Evolutionary conservation across 257 asterid species (phyloP).

Genomic region (Solanum appendiculatum): DNA sequence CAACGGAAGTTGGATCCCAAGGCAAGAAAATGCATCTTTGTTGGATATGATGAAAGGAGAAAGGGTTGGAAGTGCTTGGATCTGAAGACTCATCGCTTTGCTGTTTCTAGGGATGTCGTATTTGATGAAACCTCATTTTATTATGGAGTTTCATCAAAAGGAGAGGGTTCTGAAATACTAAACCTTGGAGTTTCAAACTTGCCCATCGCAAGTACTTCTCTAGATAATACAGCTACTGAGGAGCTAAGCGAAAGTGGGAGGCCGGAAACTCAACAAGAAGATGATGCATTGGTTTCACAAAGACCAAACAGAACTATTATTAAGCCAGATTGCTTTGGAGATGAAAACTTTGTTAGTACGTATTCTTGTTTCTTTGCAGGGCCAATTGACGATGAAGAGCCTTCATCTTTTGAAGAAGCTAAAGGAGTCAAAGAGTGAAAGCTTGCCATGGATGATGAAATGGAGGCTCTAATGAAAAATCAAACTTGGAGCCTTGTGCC

Average conservation of each 20-base stretch:
- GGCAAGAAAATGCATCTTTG: neutral
- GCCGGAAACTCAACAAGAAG: too few relatives aligned
- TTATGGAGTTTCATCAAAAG: neutral
- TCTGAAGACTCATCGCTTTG: neutral
- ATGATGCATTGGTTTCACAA: neutral
- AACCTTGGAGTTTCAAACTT: neutral
- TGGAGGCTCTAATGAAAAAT: neutral
- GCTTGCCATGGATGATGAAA: neutral
- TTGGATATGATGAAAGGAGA: neutral
- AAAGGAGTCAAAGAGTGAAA: neutral
- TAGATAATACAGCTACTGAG: too few relatives aligned
- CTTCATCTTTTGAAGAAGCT: neutral
- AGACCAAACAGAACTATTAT: too few relatives aligned
- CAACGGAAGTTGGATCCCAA: neutral
- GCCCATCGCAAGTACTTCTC: neutral
- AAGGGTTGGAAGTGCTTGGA: neutral
- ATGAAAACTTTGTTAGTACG: too few relatives aligned
- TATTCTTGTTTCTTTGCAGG: neutral
- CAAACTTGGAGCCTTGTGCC: neutral
- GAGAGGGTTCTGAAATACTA: neutral
- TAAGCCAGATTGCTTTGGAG: too few relatives aligned
- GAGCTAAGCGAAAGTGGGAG: neutral
- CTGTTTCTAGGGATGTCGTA: neutral
- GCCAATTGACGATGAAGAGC: neutral
- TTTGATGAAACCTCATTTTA: neutral